phyloP scores from a whole-genome alignment of 306 rosid species.

The Acacia acuminata region DNA sequence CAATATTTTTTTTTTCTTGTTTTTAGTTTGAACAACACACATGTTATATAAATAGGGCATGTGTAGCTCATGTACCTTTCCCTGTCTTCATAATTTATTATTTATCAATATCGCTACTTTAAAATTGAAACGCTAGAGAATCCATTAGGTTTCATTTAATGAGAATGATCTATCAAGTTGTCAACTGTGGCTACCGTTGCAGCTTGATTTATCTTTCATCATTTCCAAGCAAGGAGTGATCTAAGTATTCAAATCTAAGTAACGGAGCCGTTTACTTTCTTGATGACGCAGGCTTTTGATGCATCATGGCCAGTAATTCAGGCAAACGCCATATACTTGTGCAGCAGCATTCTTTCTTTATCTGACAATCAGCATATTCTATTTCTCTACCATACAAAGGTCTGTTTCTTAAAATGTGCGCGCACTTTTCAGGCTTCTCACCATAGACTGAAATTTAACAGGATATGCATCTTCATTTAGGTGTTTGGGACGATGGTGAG shows the following conservation, averaged over 20 bases:
- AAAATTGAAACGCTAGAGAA: background rate
- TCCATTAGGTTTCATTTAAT: background rate
- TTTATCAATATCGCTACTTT: background rate
- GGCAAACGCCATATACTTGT: constrained; percentile 92
- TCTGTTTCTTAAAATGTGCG: constrained; percentile 31
- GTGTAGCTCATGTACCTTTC: background rate
- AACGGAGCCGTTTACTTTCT: constrained; percentile 25
- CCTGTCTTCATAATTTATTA: background rate
- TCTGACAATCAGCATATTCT: constrained; percentile 81
- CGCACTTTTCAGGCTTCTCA: constrained; percentile 13
- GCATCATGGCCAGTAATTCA: constrained; percentile 96
- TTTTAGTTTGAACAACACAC: background rate
- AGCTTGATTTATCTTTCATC: constrained; percentile 15
- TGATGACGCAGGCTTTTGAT: constrained; percentile 83
- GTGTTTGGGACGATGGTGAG: constrained; percentile 79
- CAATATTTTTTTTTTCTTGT: background rate
- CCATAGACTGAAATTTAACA: constrained; percentile 25
- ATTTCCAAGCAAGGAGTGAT: constrained; percentile 17
- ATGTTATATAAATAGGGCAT: constrained; percentile 2
- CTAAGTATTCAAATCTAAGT: constrained; percentile 15
- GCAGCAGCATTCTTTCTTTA: constrained; percentile 77
- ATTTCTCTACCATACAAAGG: constrained; percentile 76
- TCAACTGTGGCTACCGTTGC: background rate
- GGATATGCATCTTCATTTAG: constrained; percentile 43
- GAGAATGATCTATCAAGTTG: constrained; percentile 14